These are phyloP conservation scores for Entomortierella beljakovae DNA, from an alignment of 192 early-diverging fungal species.

Conservation along the genomic window DNA sequence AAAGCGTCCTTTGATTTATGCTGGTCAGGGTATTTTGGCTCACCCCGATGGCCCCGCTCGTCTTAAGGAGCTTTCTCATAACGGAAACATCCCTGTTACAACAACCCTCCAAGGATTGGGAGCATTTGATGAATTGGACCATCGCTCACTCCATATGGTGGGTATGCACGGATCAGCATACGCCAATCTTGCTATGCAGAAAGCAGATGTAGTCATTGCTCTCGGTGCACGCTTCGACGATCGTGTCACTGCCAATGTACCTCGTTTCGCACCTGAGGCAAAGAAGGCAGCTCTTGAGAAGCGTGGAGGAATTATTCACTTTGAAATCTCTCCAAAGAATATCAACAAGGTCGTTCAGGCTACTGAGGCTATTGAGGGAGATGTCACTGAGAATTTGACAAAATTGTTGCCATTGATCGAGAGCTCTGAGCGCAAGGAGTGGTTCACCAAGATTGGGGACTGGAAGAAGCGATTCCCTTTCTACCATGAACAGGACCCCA, in stretches of 20 bases:
- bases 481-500: constrained; percentile 75
- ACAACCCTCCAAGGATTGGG: constrained; percentile 96
- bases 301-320: constrained; percentile 97
- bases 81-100: constrained; percentile 95
- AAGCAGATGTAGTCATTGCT: constrained; percentile 93
- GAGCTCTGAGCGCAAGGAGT: constrained; percentile 77
- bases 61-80: constrained; percentile 85
- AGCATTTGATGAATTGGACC: constrained; percentile 93
- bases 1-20: constrained; percentile 94
- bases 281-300: constrained; percentile 86
- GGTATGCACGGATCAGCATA: constrained; percentile 99
- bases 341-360: constrained; percentile 99
- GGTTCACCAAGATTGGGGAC: constrained; percentile 83
- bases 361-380: constrained; percentile 93
- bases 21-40: constrained; percentile 91
- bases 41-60: constrained; percentile 85
- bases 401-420: constrained; percentile 84
- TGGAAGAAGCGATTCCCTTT: constrained; percentile 98
- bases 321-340: constrained; percentile 99
- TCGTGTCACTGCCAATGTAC: constrained; percentile 89
- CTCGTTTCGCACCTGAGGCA: constrained; percentile 92
- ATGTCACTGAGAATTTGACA: constrained; percentile 89
- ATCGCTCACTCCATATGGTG: constrained; percentile 94
- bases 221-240: constrained; percentile 99
- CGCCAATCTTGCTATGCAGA: constrained; percentile 98